A percentile compares a stretch with the other conserved stretches of the same genome.
These are phyloP conservation scores for Pseudoneurospora amorphoporcata DNA, from an alignment of 495 filamentous ascomycete genomes.

Conservation along the genomic window DNA sequence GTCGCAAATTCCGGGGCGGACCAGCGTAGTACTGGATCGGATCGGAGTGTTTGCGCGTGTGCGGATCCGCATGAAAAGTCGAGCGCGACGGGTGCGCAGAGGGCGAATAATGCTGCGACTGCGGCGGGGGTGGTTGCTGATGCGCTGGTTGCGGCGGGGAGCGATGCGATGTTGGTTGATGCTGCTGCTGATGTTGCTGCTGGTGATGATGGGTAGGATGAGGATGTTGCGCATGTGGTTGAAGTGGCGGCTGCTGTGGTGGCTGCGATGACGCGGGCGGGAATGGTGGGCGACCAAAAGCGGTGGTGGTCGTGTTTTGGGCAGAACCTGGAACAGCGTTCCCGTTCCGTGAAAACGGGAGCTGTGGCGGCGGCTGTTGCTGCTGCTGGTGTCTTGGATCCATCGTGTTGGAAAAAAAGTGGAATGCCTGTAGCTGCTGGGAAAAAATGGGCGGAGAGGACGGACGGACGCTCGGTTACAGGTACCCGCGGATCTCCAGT, in stretches of 20 bases:
- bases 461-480: neutral
- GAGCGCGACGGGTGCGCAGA: constrained; percentile 11
- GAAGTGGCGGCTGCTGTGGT: constrained; percentile 20
- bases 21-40: constrained; percentile 29
- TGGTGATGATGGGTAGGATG: constrained; percentile 15
- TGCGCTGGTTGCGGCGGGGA: constrained; percentile 1
- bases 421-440: neutral
- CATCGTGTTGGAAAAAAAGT: constrained; percentile 13
- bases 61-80: constrained; percentile 27
- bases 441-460: neutral
- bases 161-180: constrained; percentile 15
- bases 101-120: constrained; percentile 1
- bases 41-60: constrained; percentile 41
- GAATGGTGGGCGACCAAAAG: constrained; percentile 26
- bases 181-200: constrained; percentile 11
- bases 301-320: constrained; percentile 8
- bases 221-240: neutral
- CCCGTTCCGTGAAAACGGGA: constrained; percentile 29
- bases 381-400: constrained; percentile 29
- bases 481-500: neutral
- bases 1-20: constrained; percentile 34
- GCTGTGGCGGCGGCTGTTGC: constrained; percentile 20
- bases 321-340: constrained; percentile 13
- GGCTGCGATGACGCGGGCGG: constrained; percentile 10
- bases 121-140: neutral